Base-by-base conservation (phyloP, 768 basidiomycete species). In the Podaxis sp. region DNA sequence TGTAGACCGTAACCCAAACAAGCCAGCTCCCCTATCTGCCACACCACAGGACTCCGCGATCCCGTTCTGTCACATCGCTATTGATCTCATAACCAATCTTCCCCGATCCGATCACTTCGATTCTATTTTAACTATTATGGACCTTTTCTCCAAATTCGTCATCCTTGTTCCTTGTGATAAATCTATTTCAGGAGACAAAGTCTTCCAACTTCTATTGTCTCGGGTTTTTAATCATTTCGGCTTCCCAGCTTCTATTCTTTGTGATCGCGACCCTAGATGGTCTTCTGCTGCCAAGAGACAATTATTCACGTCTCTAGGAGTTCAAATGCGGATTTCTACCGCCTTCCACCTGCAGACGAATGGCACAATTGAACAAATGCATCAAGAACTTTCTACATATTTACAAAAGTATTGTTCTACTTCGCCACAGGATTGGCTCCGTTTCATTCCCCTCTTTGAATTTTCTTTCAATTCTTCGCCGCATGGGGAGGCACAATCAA, bases 1-100 rank as follows among this genome's bases (percentile, higher is more conserved):
- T 17, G 63, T 68, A 0, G 60, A 66, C 26, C 4, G 56, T 46
- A 33, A 62, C n/a, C 63, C 66, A 0, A 61, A 41, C 2, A 62
- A 54, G 40, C 63, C 65, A 44, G 17, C 62, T 1, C 8, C 2
- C 51, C 15, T 6, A 7, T 59, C 22, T 1, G 46, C 33, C 2
- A 46, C 38, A 53, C 52, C 22, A 36, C 41, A 36, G 11, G 26
- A 7, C 20, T 44, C 20, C 0, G 38, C n/a, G 2, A 24, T 2
- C 1, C 58, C 53, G 0, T 64, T 64, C 33, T 20, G 40, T 0
- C 64, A 60, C 56, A 44, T 64, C 0, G 20, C 63, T 0, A 53
- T 59, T 0, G 63, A 64, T 48, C 44, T 64, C 1, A 48, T 64
- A 2, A 64, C 58, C 0, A 26, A 59, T 30, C 44, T 64, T 4